Base-by-base conservation (phyloP, 2,329 filamentous ascomycete genomes). In the Fusarium lyarnte region DNA sequence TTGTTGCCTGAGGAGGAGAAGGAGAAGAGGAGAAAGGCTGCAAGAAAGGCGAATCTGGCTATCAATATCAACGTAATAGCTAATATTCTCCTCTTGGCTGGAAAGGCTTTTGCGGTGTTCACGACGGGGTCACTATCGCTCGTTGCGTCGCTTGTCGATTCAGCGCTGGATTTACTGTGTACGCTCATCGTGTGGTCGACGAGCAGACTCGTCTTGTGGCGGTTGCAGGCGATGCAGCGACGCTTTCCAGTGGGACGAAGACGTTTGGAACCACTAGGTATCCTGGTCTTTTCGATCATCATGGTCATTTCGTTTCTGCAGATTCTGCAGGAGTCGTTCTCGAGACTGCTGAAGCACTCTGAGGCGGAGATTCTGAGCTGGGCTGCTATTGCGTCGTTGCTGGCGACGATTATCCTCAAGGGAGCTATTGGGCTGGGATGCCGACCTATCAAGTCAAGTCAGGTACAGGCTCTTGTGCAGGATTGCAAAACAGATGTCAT, bases 261-360 rank as follows among this genome's bases (percentile, higher is more conserved):
- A 23, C 80, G 84, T 27, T 84, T 95, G 29, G 93, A 95, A 76
- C 93, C 93, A 1, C 85, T 95, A 6, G 93, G 93, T 23, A 91
- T 95, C 13, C 84, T 95, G 3, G 89, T 95, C 43, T 95, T 95
- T 82, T 92, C 91, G 25, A 88, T 94, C 70, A 92, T 95, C 79
- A 95, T 95, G 92, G 91, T 95, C 70, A 94, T 92, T 0, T 93
- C 92, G 0, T 95, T 95, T 81, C 87, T 90, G 69, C 93, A 95
- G 81, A 93, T 95, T 46, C 88, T 88, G 25, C 84, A 94, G 16
- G 87, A 94, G 79, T 93, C 91, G 47, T 79, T 92, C 23, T 85
- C 88, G 58, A 87, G 89, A 7, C 85, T 95, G 12, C 83, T 86
- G 7, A 79, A 84, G 3, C 86, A 93, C 67, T 91, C 88, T 69